Evolutionary conservation across 1,284 basidiomycete species (phyloP).

Genomic region (Malassezia obtusa): DNA sequence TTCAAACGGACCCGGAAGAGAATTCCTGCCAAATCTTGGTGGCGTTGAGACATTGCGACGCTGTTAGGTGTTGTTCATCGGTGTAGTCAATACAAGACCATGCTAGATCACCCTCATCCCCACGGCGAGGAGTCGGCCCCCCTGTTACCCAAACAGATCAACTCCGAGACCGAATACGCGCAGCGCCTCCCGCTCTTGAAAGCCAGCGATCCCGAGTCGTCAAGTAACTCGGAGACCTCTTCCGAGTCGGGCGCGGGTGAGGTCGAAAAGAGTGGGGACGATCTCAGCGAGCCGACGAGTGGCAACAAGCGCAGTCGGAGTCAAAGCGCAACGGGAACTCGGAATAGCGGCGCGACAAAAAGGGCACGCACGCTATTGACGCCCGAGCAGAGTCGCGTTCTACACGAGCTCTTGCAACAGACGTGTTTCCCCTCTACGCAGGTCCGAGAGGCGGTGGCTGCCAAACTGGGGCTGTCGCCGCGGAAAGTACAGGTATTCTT

Average conservation of each 20-base stretch:
- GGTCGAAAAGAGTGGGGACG: not conserved
- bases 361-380: slow-evolving; percentile 21
- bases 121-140: too few relatives aligned
- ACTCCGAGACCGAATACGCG: not conserved
- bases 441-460: slow-evolving; percentile 26
- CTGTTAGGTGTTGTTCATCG: too few relatives aligned
- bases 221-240: not conserved
- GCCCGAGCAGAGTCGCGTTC: slow-evolving; percentile 26
- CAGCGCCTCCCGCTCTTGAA: not conserved
- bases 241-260: not conserved
- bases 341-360: not conserved
- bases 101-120: too few relatives aligned
- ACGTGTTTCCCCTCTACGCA: slow-evolving; percentile 35
- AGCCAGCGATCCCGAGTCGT: not conserved
- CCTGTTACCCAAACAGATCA: too few relatives aligned
- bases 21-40: too few relatives aligned
- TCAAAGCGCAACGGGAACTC: too few relatives aligned
- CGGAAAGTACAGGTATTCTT: slow-evolving; percentile 36
- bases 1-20: too few relatives aligned
- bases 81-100: too few relatives aligned
- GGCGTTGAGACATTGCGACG: too few relatives aligned
- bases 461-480: slow-evolving; percentile 25
- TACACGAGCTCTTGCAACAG: slow-evolving; percentile 29
- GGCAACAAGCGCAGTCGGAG: not conserved
- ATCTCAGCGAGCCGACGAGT: not conserved